Evolutionary conservation across 2,329 filamentous ascomycete species (phyloP), one percentile per base, ranked within the genome.

Genomic region (Trichothecium roseum): DNA sequence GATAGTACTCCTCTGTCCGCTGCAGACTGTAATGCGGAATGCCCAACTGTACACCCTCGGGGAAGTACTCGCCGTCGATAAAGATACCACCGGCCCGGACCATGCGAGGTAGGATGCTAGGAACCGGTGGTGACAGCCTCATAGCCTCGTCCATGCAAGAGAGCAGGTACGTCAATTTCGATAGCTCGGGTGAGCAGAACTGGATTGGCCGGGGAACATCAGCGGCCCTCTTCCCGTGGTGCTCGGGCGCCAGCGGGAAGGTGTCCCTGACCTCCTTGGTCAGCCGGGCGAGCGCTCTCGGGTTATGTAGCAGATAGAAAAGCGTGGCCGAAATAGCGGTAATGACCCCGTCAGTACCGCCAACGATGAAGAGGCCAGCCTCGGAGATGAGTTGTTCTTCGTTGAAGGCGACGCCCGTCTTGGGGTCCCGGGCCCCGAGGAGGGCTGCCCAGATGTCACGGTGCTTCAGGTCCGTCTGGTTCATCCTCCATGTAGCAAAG

Each of bases 101-200:
- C 15, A 29, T 36, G 4, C 41, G 39, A 14, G 39, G 39, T 15
- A 42, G 18, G 17, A 37, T 36, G 18, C 36, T 37, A 7, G 37
- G 37, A 7, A 42, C 37, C 5, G 41, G 40, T 8, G 37, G 28
- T 15, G 36, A 40, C 15, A 42, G 31, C 5, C 41, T 37, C 39
- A 42, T 41, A 12, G 39, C 40, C 31, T 43, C 41, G 18, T 43
- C 41, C 18, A 43, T 42, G 24, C 41, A 43, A 10, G 41, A 40
- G 4, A 32, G 32, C 29, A 43, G 29, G 29, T 40, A 43, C 3
- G 14, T 41, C 14, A 38, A 10, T 3, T 13, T 30, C 18, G 37
- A 38, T 7, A 42, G 35, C n/a, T 40, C 38, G 4, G 24, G 16
- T 8, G 38, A 42, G 15, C 38, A 35, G 29, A 42, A 40, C 8